Base-by-base conservation (phyloP, 2,329 filamentous ascomycete species). In the Epichloe amarillans region DNA sequence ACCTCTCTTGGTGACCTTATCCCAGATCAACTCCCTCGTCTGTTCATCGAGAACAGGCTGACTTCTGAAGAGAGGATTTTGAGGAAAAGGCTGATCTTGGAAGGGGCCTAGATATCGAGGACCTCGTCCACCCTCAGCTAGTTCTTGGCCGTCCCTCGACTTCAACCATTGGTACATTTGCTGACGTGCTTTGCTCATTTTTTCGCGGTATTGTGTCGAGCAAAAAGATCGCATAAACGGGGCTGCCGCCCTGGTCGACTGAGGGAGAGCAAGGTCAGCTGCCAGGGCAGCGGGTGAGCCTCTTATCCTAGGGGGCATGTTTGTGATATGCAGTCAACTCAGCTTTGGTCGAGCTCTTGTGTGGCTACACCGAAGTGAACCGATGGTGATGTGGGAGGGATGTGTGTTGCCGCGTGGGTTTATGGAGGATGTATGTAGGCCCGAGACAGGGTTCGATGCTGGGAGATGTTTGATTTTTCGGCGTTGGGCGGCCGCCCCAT, bases 11-110 rank as follows among this genome's bases (percentile, higher is more conserved):
- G 80, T 80, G 14, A 94, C 80, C 57, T 79, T 77, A 4, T 73
- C 61, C 71, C 86, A 93, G 50, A 96, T 85, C 56, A 83, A 72
- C 59, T 90, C 82, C 53, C 85, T 75, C 46, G 90, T 71, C 17
- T 74, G 69, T 58, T 94, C 86, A 55, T 83, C 83, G 56, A 96
- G 72, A 21, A 95, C 85, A 4, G 76, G 71, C 64, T 86, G 75
- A 60, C 83, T 88, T 55, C 73, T 68, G 68, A 91, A 96, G 23
- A 75, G 63, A 4, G 69, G 70, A 65, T 95, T 95, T 47, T 79
- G 63, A 0, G 88, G 88, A 57, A 93, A 95, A 0, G 87, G 88
- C 53, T 69, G 66, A 64, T 74, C 60, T 46, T 57, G 62, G 56
- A 59, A 55, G 39, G 59, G 59, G 12, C 64, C 62, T 2, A 76